A percentile compares a stretch with the other conserved stretches of the same genome.
These are phyloP conservation scores for Meredithiella fracta DNA, from an alignment of 2,329 filamentous ascomycete species.

Conservation along the genomic window DNA sequence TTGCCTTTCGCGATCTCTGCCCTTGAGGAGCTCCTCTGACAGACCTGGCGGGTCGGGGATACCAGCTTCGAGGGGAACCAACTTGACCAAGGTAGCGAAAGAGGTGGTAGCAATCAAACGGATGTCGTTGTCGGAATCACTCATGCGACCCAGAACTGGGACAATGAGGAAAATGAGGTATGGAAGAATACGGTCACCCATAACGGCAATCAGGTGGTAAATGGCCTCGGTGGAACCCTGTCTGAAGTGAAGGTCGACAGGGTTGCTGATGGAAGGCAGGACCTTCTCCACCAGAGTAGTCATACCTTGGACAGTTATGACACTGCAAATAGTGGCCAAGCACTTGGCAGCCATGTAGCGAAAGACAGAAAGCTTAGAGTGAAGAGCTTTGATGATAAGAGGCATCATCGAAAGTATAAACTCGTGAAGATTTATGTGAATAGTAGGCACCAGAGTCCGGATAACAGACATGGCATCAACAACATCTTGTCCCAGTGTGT, in stretches of 20 bases:
- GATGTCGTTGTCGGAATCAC: conserved; percentile 91
- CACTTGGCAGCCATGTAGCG: conserved; percentile 96
- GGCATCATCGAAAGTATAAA: conserved; percentile 77
- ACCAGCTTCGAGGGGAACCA: conserved; percentile 89
- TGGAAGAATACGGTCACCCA: conserved; percentile 89
- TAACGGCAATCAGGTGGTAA: conserved; percentile 93
- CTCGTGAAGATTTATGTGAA: conserved; percentile 55
- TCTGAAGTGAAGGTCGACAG: conserved; percentile 69
- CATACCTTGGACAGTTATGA: conserved; percentile 89
- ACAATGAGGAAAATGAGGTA: conserved; percentile 99
- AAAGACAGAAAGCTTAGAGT: conserved; percentile 78
- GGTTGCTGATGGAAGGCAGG: conserved; percentile 79
- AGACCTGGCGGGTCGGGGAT: conserved; percentile 92
- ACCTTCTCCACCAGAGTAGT: conserved; percentile 90
- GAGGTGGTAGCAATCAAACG: conserved; percentile 88
- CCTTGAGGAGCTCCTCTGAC: conserved; percentile 72
- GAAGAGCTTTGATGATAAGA: conserved; percentile 70
- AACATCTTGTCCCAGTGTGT: conserved; percentile 71
- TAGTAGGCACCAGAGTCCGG: conserved; percentile 79
- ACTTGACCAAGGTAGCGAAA: conserved; percentile 90
- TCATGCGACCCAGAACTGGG: conserved; percentile 92
- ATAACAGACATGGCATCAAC: conserved; percentile 89
- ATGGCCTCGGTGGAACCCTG: conserved; percentile 91
- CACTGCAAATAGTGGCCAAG: conserved; percentile 90
- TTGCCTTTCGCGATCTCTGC: conserved; percentile 82